Percentiles rank a stretch among this genome's conserved stretches.
These are phyloP conservation scores for Phalaenopsis hybrid DNA, from an alignment of 116 monocot genomes.

Conservation along the genomic window DNA sequence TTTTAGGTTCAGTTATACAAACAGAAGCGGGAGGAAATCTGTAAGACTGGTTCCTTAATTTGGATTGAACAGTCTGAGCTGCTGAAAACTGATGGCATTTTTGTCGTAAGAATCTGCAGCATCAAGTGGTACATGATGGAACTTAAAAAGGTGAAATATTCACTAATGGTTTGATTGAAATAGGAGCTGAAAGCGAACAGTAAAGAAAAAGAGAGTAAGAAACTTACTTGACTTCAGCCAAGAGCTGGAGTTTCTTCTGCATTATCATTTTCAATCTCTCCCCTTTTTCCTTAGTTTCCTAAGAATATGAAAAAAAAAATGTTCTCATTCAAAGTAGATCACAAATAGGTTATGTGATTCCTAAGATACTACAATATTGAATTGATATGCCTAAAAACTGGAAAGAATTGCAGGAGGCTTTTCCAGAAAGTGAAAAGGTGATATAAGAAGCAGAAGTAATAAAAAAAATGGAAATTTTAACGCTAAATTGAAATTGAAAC, in stretches of 20 bases:
- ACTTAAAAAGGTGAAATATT: too few relatives aligned
- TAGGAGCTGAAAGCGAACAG: neutral
- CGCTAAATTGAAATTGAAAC: neutral
- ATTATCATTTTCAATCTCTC: constrained; percentile 27
- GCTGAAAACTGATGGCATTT: constrained; percentile 14
- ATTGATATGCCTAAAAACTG: too few relatives aligned
- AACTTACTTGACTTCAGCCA: constrained; percentile 49
- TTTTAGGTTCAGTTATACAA: neutral
- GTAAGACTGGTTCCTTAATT: constrained; percentile 21
- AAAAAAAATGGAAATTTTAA: neutral
- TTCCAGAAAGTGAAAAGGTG: neutral
- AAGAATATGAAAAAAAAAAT: neutral
- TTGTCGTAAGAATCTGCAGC: neutral
- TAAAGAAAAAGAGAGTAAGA: neutral
- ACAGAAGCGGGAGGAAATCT: constrained; percentile 3
- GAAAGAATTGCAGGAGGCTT: too few relatives aligned
- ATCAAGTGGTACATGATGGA: neutral
- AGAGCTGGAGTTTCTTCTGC: constrained; percentile 32
- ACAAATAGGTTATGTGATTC: neutral
- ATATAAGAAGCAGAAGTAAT: neutral
- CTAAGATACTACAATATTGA: neutral
- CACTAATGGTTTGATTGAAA: too few relatives aligned
- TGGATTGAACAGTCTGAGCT: constrained; percentile 14
- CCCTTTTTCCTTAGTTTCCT: constrained; percentile 37
- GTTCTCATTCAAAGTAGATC: neutral